Conservation (phyloP, 139 green algal genomes). For the Medakamo hakoo region DNA sequence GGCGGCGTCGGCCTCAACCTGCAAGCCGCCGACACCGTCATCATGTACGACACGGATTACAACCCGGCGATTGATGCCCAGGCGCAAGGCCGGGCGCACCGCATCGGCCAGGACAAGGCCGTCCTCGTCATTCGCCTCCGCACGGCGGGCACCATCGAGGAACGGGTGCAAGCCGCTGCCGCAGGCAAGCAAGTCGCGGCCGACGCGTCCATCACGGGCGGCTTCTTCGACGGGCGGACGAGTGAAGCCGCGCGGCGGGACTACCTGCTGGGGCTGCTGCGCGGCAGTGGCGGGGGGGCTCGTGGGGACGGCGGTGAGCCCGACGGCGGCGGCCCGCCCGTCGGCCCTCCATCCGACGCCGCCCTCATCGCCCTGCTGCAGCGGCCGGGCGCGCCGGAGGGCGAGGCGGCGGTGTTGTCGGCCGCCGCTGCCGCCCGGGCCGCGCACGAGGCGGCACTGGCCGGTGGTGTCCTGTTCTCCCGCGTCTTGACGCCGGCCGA, state of each 20-base stretch:
- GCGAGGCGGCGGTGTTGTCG: conserved; percentile 24
- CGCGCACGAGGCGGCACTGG: background rate
- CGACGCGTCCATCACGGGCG: conserved; percentile 38
- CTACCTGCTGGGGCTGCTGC: conserved; percentile 45
- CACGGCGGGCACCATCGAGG: conserved; percentile 23
- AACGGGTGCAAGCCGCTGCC: conserved; percentile 13
- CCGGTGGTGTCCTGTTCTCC: background rate
- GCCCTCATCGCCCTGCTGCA: conserved; percentile 19
- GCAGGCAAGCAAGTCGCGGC: conserved; percentile 27
- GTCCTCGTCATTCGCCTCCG: conserved; percentile 29
- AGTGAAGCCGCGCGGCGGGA: conserved; percentile 39
- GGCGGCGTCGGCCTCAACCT: conserved; percentile 80
- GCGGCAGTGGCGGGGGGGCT: background rate
- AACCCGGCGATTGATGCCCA: conserved; percentile 7
- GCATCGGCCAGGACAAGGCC: conserved; percentile 40
- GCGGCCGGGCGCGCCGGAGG: conserved; percentile 25
- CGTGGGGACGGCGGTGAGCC: background rate
- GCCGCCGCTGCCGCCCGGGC: background rate
- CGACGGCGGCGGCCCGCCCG: background rate
- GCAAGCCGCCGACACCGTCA: conserved; percentile 55
- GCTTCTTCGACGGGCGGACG: conserved; percentile 71
- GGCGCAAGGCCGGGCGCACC: conserved; percentile 55
- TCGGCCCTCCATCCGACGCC: background rate
- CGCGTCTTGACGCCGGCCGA: background rate
- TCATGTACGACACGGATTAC: conserved; percentile 51